Conservation (phyloP, 2,329 filamentous ascomycete genomes). For the Tricladium varicosporioides region DNA sequence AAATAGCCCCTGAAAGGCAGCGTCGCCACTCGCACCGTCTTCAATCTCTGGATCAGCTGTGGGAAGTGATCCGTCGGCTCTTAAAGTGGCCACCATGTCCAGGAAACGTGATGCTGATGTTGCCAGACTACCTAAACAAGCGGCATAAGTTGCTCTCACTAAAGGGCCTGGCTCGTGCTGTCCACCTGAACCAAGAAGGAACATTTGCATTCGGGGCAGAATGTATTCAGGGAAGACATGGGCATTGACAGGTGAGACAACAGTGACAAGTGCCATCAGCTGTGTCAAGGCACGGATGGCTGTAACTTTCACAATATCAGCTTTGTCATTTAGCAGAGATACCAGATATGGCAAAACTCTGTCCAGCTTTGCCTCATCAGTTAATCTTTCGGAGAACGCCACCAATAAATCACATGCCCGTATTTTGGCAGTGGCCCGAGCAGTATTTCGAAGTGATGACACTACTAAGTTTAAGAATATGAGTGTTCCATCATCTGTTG, state of each 20-base stretch:
- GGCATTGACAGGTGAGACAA: constrained; percentile 77
- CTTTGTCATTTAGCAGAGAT: constrained; percentile 75
- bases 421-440: constrained; percentile 80
- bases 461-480: constrained; percentile 90
- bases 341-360: constrained; percentile 89
- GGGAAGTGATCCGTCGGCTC: constrained; percentile 78
- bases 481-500: constrained; percentile 82
- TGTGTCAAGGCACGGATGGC: constrained; percentile 86
- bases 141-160: constrained; percentile 87
- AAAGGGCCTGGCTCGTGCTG: constrained; percentile 61
- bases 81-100: constrained; percentile 84
- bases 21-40: constrained; percentile 62
- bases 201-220: constrained; percentile 60
- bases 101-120: constrained; percentile 82
- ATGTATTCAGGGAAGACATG: constrained; percentile 69
- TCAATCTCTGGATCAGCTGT: constrained; percentile 78
- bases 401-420: constrained; percentile 88
- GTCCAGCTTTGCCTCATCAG: constrained; percentile 94
- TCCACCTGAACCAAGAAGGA: constrained; percentile 50
- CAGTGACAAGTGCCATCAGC: constrained; percentile 78
- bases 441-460: constrained; percentile 84
- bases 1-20: constrained; percentile 78
- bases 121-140: constrained; percentile 85
- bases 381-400: constrained; percentile 85
- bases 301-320: constrained; percentile 80